Evolutionary conservation across 192 early-diverging fungal species (phyloP).

Genomic region (Chytriomyces hyalinus): DNA sequence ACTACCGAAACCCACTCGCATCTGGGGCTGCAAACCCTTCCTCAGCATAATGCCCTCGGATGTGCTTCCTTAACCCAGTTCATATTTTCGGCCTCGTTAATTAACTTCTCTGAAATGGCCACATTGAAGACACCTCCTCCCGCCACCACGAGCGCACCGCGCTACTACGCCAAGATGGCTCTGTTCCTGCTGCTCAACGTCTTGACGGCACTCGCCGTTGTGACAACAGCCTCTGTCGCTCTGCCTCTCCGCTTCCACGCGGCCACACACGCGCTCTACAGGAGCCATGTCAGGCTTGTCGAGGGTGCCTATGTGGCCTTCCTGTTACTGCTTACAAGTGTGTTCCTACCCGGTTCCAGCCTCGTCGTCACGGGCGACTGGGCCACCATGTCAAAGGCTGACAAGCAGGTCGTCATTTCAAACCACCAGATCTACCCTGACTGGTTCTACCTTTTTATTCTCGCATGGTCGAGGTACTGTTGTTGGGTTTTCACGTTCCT

Average conservation of each 20-base stretch:
- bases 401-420: constrained; percentile 49
- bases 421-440: constrained; percentile 57
- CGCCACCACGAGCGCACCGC: too few relatives aligned
- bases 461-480: constrained; percentile 40
- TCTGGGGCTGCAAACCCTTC: too few relatives aligned
- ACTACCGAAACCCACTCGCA: too few relatives aligned
- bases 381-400: constrained; percentile 27
- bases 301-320: constrained; percentile 45
- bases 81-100: too few relatives aligned
- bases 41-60: too few relatives aligned
- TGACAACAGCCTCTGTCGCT: constrained; percentile 32
- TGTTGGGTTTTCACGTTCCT: background rate
- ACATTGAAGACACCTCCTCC: too few relatives aligned
- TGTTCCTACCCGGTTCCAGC: constrained; percentile 44
- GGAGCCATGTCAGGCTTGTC: constrained; percentile 44
- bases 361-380: constrained; percentile 54
- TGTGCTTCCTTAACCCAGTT: too few relatives aligned
- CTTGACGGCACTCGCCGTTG: constrained; percentile 28
- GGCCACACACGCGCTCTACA: constrained; percentile 31
- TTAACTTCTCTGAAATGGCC: too few relatives aligned
- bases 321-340: constrained; percentile 39
- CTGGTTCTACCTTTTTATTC: constrained; percentile 66
- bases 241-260: constrained; percentile 38
- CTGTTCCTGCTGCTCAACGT: constrained; percentile 43
- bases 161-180: constrained; percentile 26